Conservation (phyloP, 805 yeast species). For the Starmerella scarabaei region DNA sequence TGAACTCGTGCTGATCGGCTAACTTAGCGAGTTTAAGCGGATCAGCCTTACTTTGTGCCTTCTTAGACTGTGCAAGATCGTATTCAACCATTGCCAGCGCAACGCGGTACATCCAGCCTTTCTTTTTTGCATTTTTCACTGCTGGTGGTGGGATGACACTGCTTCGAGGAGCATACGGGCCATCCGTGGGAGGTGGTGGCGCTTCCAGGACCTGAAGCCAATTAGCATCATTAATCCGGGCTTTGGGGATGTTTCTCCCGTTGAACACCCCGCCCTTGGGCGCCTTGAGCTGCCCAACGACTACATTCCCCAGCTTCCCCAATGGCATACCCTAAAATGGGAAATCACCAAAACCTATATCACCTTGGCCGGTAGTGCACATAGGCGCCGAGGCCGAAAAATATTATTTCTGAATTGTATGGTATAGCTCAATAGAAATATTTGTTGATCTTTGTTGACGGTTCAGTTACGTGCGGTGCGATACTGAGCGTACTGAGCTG, state of each 20-base stretch:
- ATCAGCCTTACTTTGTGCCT: neutral
- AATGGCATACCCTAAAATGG: neutral
- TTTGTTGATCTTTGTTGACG: no score
- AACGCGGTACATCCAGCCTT: slow-evolving; percentile 11
- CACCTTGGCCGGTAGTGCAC: no score
- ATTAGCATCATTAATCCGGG: slow-evolving; percentile 10
- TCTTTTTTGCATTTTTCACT: slow-evolving; percentile 1
- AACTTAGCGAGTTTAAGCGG: neutral
- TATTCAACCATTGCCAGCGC: slow-evolving; percentile 15
- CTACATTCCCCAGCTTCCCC: slow-evolving; percentile 13
- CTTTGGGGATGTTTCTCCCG: slow-evolving; percentile 19
- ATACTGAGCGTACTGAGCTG: no score
- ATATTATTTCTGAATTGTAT: no score
- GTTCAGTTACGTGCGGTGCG: no score
- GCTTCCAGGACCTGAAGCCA: slow-evolving; percentile 19
- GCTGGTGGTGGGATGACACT: neutral
- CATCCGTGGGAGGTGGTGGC: slow-evolving; percentile 20
- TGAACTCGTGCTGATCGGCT: neutral
- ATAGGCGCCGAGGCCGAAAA: no score
- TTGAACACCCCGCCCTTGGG: slow-evolving; percentile 18
- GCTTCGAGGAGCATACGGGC: slow-evolving; percentile 16
- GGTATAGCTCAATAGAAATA: no score
- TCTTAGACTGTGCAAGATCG: slow-evolving; percentile 7
- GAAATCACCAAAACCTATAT: neutral
- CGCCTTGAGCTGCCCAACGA: slow-evolving; percentile 11